A percentile compares a stretch with the other conserved stretches of the same genome.
These are phyloP conservation scores for Saururus chinensis DNA, from an alignment of 164 flowering plant species.

Conservation along the genomic window DNA sequence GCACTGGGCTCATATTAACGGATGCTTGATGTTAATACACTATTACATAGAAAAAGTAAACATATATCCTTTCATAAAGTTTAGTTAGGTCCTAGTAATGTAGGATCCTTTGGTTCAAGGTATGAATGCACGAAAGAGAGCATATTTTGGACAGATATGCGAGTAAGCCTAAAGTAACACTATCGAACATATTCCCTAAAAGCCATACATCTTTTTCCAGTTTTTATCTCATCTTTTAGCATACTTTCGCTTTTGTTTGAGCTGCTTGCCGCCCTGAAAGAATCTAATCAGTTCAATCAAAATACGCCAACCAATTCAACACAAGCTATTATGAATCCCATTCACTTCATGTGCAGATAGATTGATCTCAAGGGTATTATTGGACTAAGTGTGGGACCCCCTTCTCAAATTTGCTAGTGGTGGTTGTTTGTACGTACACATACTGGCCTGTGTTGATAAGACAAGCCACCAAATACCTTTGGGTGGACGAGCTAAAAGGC, in stretches of 20 bases:
- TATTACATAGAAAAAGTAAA: too few species aligned
- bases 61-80: too few species aligned
- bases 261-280: constrained; percentile 1
- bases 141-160: background rate
- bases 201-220: constrained; percentile 3
- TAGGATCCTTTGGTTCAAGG: too few species aligned
- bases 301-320: background rate
- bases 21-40: too few species aligned
- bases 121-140: too few species aligned
- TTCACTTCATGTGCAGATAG: constrained; percentile 1
- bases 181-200: constrained; percentile 9
- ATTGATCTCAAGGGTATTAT: background rate
- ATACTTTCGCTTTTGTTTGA: background rate
- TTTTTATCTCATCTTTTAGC: background rate
- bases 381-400: background rate
- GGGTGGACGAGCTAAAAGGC: background rate
- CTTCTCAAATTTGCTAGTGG: background rate
- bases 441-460: background rate
- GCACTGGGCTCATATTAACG: too few species aligned
- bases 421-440: constrained; percentile 2
- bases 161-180: constrained; percentile 3
- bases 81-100: too few species aligned
- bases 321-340: background rate
- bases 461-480: background rate
- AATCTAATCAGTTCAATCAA: background rate